Percentiles rank a stretch among this genome's conserved stretches.
Conservation (phyloP, 306 rosid species). For the Luffa aegyptiaca region DNA sequence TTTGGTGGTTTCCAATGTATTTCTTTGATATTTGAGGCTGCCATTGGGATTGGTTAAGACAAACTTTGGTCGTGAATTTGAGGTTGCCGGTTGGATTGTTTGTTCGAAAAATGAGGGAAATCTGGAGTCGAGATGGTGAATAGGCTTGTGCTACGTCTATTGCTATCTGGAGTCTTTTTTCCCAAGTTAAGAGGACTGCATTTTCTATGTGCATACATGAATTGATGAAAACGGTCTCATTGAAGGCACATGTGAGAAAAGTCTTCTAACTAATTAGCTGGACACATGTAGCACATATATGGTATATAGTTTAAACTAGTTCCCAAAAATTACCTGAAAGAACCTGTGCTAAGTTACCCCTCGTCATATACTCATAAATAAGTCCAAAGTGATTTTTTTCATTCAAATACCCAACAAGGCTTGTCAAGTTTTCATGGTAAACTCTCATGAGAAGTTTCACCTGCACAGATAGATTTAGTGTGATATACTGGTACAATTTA, state of each 20-base stretch:
- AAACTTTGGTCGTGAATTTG: constrained; percentile 13
- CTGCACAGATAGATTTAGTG: constrained; percentile 10
- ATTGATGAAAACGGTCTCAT: background rate
- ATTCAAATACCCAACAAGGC: constrained; percentile 24
- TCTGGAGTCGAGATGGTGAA: constrained; percentile 20
- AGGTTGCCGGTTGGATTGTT: constrained; percentile 21
- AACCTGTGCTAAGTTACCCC: constrained; percentile 12
- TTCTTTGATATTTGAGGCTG: constrained; percentile 22
- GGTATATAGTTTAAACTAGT: background rate
- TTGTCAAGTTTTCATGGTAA: constrained; percentile 22
- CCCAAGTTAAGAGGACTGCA: constrained; percentile 19
- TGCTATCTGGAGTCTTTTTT: constrained; percentile 23
- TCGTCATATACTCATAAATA: constrained; percentile 22
- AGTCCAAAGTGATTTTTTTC: constrained; percentile 13
- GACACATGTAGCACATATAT: too few relatives aligned
- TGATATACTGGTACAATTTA: background rate
- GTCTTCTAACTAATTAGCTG: background rate
- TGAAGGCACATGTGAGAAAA: background rate
- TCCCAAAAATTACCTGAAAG: constrained; percentile 1
- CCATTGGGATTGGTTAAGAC: constrained; percentile 9
- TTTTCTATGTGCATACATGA: background rate
- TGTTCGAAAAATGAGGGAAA: constrained; percentile 19
- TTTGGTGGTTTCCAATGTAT: constrained; percentile 15
- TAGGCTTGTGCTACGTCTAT: constrained; percentile 28
- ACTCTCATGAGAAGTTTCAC: constrained; percentile 19